Percentiles rank a stretch among this genome's conserved stretches.
These are phyloP conservation scores for Leishmania arabica DNA, from an alignment of 208 protist species.

Conservation along the genomic window DNA sequence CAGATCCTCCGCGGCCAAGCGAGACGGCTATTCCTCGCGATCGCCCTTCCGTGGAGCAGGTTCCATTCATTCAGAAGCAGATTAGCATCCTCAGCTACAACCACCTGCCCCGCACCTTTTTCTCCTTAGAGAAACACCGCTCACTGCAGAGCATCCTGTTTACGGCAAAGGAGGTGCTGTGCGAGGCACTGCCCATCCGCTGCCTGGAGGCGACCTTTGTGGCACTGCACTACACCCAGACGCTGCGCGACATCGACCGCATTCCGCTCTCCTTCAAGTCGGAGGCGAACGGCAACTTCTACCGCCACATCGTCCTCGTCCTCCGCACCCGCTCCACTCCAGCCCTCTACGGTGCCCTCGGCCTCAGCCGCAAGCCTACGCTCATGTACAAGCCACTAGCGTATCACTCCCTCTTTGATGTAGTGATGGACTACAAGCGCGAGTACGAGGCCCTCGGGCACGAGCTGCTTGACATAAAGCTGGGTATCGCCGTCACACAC, in stretches of 20 bases:
- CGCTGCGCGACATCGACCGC: conserved; percentile 71
- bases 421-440: conserved; percentile 89
- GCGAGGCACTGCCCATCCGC: conserved; percentile 88
- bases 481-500: conserved; percentile 84
- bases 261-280: conserved; percentile 92
- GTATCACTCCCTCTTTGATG: conserved; percentile 65
- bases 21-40: conserved; percentile 59
- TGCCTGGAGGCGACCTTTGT: conserved; percentile 93
- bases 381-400: conserved; percentile 90
- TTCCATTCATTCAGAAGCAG: conserved; percentile 72
- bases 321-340: conserved; percentile 34
- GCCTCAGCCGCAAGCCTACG: conserved; percentile 82
- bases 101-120: conserved; percentile 90
- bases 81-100: conserved; percentile 88
- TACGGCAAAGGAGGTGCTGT: conserved; percentile 81
- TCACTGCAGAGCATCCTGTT: conserved; percentile 82
- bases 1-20: conserved; percentile 71
- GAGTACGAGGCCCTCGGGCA: conserved; percentile 81
- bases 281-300: conserved; percentile 53
- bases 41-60: conserved; percentile 49
- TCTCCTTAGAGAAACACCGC: conserved; percentile 88
- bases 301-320: conserved; percentile 89
- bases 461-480: conserved; percentile 80
- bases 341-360: conserved; percentile 71
- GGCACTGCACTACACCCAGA: conserved; percentile 79